phyloP scores from a whole-genome alignment of 1,139 yeast species.

The Diutina scorzettiae region DNA sequence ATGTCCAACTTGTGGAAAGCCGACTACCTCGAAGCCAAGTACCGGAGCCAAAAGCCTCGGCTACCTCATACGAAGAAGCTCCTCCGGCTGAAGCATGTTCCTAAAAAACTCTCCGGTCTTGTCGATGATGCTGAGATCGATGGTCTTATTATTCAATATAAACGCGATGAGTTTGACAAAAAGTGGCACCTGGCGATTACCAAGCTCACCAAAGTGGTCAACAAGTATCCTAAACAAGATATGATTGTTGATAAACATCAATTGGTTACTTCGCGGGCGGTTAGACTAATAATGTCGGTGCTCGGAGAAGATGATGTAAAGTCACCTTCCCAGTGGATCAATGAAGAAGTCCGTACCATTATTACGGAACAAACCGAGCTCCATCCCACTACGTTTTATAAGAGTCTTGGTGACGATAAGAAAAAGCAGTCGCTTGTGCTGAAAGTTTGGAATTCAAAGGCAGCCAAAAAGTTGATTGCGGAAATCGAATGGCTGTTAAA shows the following conservation, averaged over 20 bases:
- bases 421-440: conserved; percentile 37
- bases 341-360: conserved; percentile 14
- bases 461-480: conserved; percentile 31
- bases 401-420: conserved; percentile 29
- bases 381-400: conserved; percentile 42
- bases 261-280: conserved; percentile 23
- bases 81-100: conserved; percentile 29
- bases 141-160: conserved; percentile 27
- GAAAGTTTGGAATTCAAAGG: conserved; percentile 45
- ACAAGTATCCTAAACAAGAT: conserved; percentile 13
- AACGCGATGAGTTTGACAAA: conserved; percentile 35
- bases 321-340: conserved; percentile 24
- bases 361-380: conserved; percentile 18
- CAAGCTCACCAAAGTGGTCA: conserved; percentile 17
- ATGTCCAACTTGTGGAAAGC: conserved; percentile 28
- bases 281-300: conserved; percentile 17
- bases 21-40: conserved; percentile 40
- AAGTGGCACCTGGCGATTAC: conserved; percentile 28
- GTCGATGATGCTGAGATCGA: conserved; percentile 34
- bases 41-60: conserved; percentile 33
- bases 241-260: conserved; percentile 12
- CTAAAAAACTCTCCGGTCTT: conserved; percentile 28
- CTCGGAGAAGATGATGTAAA: conserved; percentile 17
- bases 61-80: conserved; percentile 41
- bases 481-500: conserved; percentile 49